Percentiles rank a stretch among this genome's conserved stretches.
phyloP scores from a whole-genome alignment of 1,284 basidiomycete species.

The Singerocomus inundabilis region DNA sequence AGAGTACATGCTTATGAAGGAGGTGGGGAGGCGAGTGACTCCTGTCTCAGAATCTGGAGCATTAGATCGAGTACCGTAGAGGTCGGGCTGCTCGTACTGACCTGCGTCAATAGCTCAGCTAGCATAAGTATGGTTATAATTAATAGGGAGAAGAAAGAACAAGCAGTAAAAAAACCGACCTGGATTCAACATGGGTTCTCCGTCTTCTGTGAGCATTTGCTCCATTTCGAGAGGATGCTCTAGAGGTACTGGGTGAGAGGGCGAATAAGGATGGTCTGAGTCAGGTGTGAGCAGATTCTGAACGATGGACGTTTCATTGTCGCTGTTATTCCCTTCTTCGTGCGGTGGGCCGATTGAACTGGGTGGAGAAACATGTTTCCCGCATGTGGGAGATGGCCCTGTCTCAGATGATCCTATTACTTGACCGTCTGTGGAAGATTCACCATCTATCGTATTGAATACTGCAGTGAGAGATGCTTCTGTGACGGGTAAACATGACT shows the following conservation, averaged over 20 bases:
- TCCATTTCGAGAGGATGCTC: conserved; percentile 42
- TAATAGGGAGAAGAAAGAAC: neutral
- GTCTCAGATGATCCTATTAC: conserved; percentile 6
- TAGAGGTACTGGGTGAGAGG: conserved; percentile 19
- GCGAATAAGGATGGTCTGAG: conserved; percentile 18
- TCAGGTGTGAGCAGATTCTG: conserved; percentile 23
- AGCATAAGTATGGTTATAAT: neutral
- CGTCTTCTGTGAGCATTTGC: conserved; percentile 58
- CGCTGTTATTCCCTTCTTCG: conserved; percentile 6
- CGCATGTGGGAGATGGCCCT: conserved; percentile 6
- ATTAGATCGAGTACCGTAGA: conserved; percentile 32
- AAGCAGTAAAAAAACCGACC: conserved; percentile 37
- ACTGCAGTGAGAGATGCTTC: conserved; percentile 28
- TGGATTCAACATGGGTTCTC: conserved; percentile 65
- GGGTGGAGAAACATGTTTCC: conserved; percentile 11
- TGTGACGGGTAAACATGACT: conserved; percentile 20
- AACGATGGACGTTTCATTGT: conserved; percentile 21
- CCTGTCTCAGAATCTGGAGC: conserved; percentile 39
- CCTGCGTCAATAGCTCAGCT: conserved; percentile 67
- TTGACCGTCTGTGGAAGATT: conserved; percentile 9
- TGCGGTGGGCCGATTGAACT: conserved; percentile 6
- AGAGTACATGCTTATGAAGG: conserved; percentile 42
- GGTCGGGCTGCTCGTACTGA: conserved; percentile 29
- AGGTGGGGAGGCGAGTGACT: conserved; percentile 61
- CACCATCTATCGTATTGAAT: conserved; percentile 26